Evolutionary conservation across 2,329 filamentous ascomycete species (phyloP), one percentile per base, ranked within the genome.

Genomic region (Pyrenophora tritici-repentis): DNA sequence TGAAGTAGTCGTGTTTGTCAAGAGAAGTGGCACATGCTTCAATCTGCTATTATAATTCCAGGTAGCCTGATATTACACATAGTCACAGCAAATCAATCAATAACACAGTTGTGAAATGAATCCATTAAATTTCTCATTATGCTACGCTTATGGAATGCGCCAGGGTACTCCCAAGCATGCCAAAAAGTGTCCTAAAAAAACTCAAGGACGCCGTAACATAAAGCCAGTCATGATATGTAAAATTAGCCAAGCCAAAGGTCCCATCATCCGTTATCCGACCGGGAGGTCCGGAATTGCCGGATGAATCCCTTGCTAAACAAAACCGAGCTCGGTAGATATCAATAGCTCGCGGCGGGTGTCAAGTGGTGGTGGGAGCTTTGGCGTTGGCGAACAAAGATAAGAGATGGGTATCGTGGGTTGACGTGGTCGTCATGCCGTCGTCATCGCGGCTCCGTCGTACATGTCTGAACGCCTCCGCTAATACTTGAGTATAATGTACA

Each of bases 401-500:
- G 42, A 48, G 44, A 43, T 63, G 70, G 69, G 69, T 73, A 74
- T 75, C 68, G 66, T 67, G 59, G 53, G 57, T 56, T 46, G 56
- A 46, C 55, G 40, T 26, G 20, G 31, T 44, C 38, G 50, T 60
- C 55, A 56, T 52, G 55, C 36, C 42, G 42, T 46, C 37, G 42
- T 48, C 37, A 46, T 38, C 17, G 38, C 46, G 42, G 50, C 45
- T 47, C 57, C 37, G 39, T 49, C 53, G 51, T 26, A 26, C 41
- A 37, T 53, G 43, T 36, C 31, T 43, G 47, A 42, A 49, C 47
- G 50, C 48, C 53, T 42, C 58, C 55, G 44, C 76, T 90, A 95
- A 74, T 91, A 93, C 78, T 93, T 94, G 68, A 94, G 82, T 65
- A 96, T 94, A 71, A 96, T 92, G 83, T 94, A 96, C 80, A 96